Conservation (phyloP, 768 basidiomycete genomes). For the Tricholoma matsutake region DNA sequence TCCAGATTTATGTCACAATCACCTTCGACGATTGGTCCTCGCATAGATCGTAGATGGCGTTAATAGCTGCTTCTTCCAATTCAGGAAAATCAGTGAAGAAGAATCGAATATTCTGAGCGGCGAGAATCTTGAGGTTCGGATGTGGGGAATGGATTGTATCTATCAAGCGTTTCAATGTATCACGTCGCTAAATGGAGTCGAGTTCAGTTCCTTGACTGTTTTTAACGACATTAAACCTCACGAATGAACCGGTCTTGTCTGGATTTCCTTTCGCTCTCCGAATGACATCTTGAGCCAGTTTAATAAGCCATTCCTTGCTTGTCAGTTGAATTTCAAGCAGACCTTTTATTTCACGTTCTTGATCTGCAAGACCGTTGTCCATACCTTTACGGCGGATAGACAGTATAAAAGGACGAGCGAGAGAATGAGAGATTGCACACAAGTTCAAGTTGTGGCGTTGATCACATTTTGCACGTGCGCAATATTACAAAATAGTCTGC, state of each 20-base stretch:
- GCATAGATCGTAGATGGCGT: slow-evolving; percentile 76
- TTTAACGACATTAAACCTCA: slow-evolving; percentile 21
- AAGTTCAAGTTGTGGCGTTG: slow-evolving; percentile 5
- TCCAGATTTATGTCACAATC: slow-evolving; percentile 10
- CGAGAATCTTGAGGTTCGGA: slow-evolving; percentile 49
- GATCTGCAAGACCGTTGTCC: slow-evolving; percentile 27
- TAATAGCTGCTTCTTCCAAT: slow-evolving; percentile 70
- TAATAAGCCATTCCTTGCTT: not conserved
- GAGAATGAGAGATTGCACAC: too few species aligned
- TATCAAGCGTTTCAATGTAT: slow-evolving; percentile 52
- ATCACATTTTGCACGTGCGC: not conserved
- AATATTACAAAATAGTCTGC: not conserved
- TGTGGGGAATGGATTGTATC: slow-evolving; percentile 47
- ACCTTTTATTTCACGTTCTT: slow-evolving; percentile 39
- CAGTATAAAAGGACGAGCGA: not conserved
- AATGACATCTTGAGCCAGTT: slow-evolving; percentile 33
- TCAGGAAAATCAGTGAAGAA: slow-evolving; percentile 70
- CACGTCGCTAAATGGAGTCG: slow-evolving; percentile 40
- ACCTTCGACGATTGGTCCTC: slow-evolving; percentile 62
- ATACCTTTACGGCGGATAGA: slow-evolving; percentile 12
- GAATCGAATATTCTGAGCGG: slow-evolving; percentile 51
- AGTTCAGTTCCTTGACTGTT: slow-evolving; percentile 4
- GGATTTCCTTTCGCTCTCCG: slow-evolving; percentile 39
- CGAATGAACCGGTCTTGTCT: slow-evolving; percentile 36
- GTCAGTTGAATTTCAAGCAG: not conserved